These are phyloP conservation scores for Copromyces sp. DNA, from an alignment of 495 filamentous ascomycete genomes.

Conservation along the genomic window DNA sequence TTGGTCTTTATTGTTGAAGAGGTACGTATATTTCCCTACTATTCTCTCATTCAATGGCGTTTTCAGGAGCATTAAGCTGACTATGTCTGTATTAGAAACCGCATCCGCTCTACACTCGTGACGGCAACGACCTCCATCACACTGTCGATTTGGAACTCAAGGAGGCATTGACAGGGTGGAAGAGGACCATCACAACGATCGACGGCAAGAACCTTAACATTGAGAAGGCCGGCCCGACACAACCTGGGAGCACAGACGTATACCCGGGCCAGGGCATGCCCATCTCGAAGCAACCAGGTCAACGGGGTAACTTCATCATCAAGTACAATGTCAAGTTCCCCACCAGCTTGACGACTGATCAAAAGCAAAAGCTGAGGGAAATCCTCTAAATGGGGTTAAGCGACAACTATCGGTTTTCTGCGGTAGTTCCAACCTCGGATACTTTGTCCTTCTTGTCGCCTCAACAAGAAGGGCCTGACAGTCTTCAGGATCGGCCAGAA, in stretches of 20 bases:
- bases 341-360: conserved; percentile 53
- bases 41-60: neutral
- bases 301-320: conserved; percentile 82
- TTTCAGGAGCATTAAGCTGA: neutral
- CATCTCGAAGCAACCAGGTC: conserved; percentile 71
- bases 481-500: neutral
- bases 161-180: conserved; percentile 94
- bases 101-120: conserved; percentile 70
- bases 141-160: conserved; percentile 78
- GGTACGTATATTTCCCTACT: conserved; percentile 42
- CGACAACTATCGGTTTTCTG: neutral
- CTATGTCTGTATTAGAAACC: conserved; percentile 50
- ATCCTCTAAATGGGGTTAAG: conserved; percentile 43
- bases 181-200: conserved; percentile 81
- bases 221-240: conserved; percentile 69
- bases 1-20: conserved; percentile 88
- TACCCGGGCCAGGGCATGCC: conserved; percentile 87
- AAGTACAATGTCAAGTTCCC: conserved; percentile 89
- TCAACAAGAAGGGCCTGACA: neutral
- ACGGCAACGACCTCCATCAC: conserved; percentile 73
- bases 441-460: neutral
- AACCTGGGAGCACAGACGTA: conserved; percentile 66
- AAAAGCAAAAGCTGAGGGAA: conserved; percentile 71
- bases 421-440: neutral
- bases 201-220: conserved; percentile 76